phyloP scores from a whole-genome alignment of 768 basidiomycete species.

The Pulveroboletus ravenelii region DNA sequence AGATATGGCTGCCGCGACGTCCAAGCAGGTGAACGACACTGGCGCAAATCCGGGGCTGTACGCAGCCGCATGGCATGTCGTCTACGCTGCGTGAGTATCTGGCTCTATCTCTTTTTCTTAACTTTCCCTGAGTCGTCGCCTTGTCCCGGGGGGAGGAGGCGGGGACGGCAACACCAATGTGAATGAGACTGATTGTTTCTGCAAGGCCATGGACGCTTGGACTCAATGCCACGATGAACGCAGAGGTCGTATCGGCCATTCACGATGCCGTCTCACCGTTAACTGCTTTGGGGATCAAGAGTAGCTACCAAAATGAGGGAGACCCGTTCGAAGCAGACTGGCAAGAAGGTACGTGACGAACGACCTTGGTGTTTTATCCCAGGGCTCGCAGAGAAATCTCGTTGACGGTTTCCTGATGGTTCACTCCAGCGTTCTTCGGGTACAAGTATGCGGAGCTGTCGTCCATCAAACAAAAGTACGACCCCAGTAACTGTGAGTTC shows the following conservation, averaged over 20 bases:
- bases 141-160: too few species aligned
- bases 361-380: not conserved
- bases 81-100: slow-evolving; percentile 10
- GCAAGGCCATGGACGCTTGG: slow-evolving; percentile 15
- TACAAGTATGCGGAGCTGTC: slow-evolving; percentile 15
- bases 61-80: slow-evolving; percentile 10
- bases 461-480: slow-evolving; percentile 21
- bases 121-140: not conserved
- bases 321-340: slow-evolving; percentile 16
- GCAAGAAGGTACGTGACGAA: slow-evolving; percentile 9
- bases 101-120: not conserved
- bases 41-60: slow-evolving; percentile 19
- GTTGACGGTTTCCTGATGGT: not conserved
- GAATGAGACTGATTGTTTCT: not conserved
- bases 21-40: slow-evolving; percentile 3
- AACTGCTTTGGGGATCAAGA: slow-evolving; percentile 11
- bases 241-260: slow-evolving; percentile 4
- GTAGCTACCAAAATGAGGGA: slow-evolving; percentile 25
- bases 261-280: slow-evolving; percentile 10
- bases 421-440: slow-evolving; percentile 17
- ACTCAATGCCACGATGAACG: not conserved
- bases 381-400: too few species aligned
- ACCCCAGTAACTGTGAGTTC: slow-evolving; percentile 16
- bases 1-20: slow-evolving; percentile 5
- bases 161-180: too few species aligned